phyloP scores from a whole-genome alignment of 805 yeast species.

The Saccharomyces mikatae region DNA sequence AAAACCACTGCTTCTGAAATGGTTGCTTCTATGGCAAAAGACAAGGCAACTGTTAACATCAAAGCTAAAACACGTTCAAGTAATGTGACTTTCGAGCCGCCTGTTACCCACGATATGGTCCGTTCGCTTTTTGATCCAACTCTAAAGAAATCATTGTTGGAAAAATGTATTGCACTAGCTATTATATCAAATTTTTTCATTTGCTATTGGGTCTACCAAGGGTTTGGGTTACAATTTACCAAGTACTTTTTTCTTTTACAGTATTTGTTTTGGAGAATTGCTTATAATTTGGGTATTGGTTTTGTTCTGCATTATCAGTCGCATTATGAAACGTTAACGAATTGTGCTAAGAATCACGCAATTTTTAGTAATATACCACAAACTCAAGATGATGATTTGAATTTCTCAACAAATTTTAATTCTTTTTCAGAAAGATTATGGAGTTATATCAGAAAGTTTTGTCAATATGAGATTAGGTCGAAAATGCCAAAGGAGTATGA shows the following conservation, averaged over 20 bases:
- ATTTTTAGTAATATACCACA: conserved; percentile 37
- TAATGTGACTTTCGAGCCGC: conserved; percentile 30
- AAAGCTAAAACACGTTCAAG: conserved; percentile 26
- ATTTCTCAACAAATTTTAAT: conserved; percentile 2
- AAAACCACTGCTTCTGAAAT: not conserved
- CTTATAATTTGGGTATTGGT: conserved; percentile 79
- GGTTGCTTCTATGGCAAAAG: not conserved
- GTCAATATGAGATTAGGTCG: conserved; percentile 38
- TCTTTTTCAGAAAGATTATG: conserved; percentile 1
- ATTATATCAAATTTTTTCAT: conserved; percentile 32
- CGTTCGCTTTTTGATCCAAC: conserved; percentile 73
- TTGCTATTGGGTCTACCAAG: conserved; percentile 24
- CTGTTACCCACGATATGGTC: conserved; percentile 73
- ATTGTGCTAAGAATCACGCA: conserved; percentile 39
- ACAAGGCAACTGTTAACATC: not conserved
- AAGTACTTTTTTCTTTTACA: conserved; percentile 40
- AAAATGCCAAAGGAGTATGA: conserved; percentile 35
- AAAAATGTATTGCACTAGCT: conserved; percentile 46
- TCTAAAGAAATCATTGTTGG: conserved; percentile 58
- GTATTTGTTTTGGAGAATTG: conserved; percentile 66
- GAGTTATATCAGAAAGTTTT: conserved; percentile 33
- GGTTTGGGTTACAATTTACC: conserved; percentile 13
- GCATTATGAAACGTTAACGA: conserved; percentile 44
- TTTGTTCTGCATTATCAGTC: conserved; percentile 59
- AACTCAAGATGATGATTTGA: not conserved